phyloP scores from a whole-genome alignment of 805 yeast genomes.

The Nakazawaea ernobii region DNA sequence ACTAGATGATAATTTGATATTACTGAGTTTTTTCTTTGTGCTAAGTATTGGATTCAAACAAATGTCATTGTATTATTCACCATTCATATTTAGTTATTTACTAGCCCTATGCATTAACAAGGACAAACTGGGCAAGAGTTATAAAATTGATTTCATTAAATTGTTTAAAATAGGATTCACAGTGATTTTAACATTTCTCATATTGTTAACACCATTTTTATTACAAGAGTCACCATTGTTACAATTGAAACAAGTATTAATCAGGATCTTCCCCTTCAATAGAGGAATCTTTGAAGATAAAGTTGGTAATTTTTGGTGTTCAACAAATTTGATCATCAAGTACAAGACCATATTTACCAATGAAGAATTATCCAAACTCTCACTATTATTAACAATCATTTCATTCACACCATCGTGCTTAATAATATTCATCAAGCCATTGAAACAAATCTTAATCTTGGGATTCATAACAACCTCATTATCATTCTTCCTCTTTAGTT shows the following conservation, averaged over 20 bases:
- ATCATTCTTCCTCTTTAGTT: slow-evolving; percentile 85
- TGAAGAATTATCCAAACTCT: slow-evolving; percentile 51
- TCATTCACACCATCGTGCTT: slow-evolving; percentile 53
- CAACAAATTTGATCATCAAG: slow-evolving; percentile 75
- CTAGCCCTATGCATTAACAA: slow-evolving; percentile 43
- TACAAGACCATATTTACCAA: slow-evolving; percentile 51
- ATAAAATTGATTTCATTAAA: slow-evolving; percentile 44
- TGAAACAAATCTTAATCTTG: slow-evolving; percentile 52
- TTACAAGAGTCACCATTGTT: slow-evolving; percentile 32
- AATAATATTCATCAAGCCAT: slow-evolving; percentile 44
- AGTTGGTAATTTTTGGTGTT: slow-evolving; percentile 97
- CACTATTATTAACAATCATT: slow-evolving; percentile 47
- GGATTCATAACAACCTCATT: slow-evolving; percentile 79
- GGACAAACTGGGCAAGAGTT: slow-evolving; percentile 19
- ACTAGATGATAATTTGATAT: slow-evolving; percentile 52
- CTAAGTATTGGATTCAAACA: slow-evolving; percentile 82
- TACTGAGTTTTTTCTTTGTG: slow-evolving; percentile 76
- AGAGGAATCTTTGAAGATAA: slow-evolving; percentile 96
- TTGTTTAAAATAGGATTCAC: slow-evolving; percentile 59
- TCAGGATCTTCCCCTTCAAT: slow-evolving; percentile 83
- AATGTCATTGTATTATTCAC: slow-evolving; percentile 92
- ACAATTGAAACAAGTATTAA: slow-evolving; percentile 50
- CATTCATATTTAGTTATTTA: slow-evolving; percentile 77
- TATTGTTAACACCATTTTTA: slow-evolving; percentile 57
- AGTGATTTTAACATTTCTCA: slow-evolving; percentile 47